Evolutionary conservation across 2,329 filamentous ascomycete genomes (phyloP).

Genomic region (Beauveria scarabaeidicola): DNA sequence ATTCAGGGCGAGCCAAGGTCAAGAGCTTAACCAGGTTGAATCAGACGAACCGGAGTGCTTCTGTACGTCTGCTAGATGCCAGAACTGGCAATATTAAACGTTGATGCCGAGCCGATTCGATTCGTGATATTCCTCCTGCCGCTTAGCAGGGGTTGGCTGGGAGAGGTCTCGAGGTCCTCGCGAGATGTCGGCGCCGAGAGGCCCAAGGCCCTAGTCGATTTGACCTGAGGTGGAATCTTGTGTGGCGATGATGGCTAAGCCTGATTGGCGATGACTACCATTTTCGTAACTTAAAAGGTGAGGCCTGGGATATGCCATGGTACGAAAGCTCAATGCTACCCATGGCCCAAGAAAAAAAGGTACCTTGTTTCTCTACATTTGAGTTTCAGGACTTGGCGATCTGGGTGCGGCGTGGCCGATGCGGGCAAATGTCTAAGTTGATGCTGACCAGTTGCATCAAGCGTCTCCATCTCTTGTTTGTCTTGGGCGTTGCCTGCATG

Average conservation of each 20-base stretch:
- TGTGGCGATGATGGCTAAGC: neutral
- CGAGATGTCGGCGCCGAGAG: neutral
- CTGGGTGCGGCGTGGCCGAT: neutral
- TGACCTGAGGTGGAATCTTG: neutral
- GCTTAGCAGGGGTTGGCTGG: neutral
- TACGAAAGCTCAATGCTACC: neutral
- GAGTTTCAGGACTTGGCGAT: neutral
- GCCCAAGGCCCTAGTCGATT: neutral
- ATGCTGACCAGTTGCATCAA: neutral
- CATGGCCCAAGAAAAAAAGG: no score
- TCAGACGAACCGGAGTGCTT: neutral
- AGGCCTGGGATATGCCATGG: neutral
- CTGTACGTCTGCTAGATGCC: neutral
- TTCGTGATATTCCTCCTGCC: neutral
- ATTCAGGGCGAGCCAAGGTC: neutral
- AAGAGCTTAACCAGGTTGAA: neutral
- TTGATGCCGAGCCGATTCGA: neutral
- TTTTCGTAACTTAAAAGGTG: neutral
- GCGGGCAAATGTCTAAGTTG: slow-evolving; percentile 3
- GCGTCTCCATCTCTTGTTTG: neutral
- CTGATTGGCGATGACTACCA: neutral
- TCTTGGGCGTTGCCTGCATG: neutral
- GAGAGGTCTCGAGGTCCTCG: neutral
- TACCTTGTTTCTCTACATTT: neutral
- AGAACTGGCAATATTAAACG: neutral